Evolutionary conservation across 1,139 yeast genomes (phyloP), one percentile per base, ranked within the genome.

Genomic region (Blastobotrys raffinosifermentans): DNA sequence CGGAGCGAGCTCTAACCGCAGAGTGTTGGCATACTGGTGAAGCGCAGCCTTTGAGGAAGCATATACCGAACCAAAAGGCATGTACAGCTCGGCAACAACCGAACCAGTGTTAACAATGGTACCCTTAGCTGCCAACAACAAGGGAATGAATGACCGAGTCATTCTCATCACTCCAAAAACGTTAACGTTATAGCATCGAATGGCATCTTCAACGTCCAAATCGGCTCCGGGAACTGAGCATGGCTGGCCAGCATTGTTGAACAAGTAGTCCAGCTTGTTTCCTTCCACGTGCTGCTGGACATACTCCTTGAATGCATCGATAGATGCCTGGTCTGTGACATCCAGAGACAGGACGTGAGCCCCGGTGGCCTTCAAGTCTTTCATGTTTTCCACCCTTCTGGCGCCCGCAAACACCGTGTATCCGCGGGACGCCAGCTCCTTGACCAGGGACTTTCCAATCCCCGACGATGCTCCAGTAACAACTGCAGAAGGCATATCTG

Each of bases 391-490:
- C 21, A 74, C 54, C 47, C 86, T 69, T 54, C 94, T 69, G 1
- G 94, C 89, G 35, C 84, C 80, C 0, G 83, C 84, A 53, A 69
- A 77, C 2, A 83, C 89, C 41, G 64, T 67, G 60, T 72, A 78
- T 2, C 86, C 86, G 41, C 13, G 14, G 8, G 13, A 10, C 15
- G 25, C 79, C 44, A 84, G 66, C 50, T 80, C 86, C 38, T 70
- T 66, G 20, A 87, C 75, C 8, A 80, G 62, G 11, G 77, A 75
- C 53, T 64, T 73, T 3, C 94, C 94, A 46, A 83, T 83, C 7
- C 93, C 94, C 0, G 87, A 78, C 0, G 89, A 80, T 10, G 85
- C 83, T 7, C 94, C 94, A 1, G 94, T 83, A 19, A 83, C 15
- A 8, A 25, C 6, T n/a, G 11, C 27, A 8, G 27, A 25, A n/a